phyloP scores from a whole-genome alignment of 257 asterid genomes.

The Solanum appendiculatum region DNA sequence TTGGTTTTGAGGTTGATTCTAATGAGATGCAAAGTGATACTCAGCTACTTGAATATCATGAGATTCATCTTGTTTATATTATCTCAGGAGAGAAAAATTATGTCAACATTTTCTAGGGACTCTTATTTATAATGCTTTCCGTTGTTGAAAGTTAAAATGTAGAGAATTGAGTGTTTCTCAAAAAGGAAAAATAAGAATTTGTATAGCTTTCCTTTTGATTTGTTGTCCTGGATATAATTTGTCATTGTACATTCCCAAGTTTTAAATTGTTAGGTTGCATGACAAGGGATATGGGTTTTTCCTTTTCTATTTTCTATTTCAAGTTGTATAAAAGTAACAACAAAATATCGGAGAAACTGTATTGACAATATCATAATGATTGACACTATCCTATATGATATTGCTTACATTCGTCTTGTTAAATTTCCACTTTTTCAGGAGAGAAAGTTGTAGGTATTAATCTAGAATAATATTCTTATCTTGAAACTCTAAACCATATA shows the following conservation, averaged over 20 bases:
- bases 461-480: too few species aligned
- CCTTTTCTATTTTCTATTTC: background rate
- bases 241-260: background rate
- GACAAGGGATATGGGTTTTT: background rate
- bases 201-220: background rate
- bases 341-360: too few species aligned
- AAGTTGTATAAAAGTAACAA: background rate
- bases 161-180: background rate
- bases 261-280: background rate
- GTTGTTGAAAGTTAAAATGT: background rate
- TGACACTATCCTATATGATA: background rate
- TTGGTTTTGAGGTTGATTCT: background rate
- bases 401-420: background rate
- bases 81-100: too few species aligned
- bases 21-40: background rate
- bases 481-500: too few species aligned
- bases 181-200: too few species aligned
- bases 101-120: background rate
- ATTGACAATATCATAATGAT: background rate
- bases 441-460: background rate
- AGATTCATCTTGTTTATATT: background rate
- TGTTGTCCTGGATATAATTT: background rate
- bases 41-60: background rate
- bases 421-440: background rate
- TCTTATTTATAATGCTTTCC: background rate